A percentile compares a stretch with the other conserved stretches of the same genome.
These are phyloP conservation scores for Psilocybe sp. DNA, from an alignment of 768 basidiomycete genomes.

Conservation along the genomic window DNA sequence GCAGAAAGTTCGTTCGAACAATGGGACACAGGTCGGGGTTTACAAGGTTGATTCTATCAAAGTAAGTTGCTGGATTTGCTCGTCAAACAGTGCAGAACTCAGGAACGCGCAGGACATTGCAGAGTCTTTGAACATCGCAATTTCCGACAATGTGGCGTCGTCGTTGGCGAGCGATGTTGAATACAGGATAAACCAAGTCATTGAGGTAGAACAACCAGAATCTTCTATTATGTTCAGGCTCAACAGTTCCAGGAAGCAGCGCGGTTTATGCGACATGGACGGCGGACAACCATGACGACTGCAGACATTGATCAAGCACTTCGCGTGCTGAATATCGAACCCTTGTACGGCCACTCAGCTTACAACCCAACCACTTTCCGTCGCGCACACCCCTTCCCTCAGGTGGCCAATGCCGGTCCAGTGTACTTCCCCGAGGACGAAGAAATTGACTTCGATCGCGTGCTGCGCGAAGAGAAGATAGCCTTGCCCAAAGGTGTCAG, in stretches of 20 bases:
- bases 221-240: neutral
- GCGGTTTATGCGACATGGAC: slow-evolving; percentile 93
- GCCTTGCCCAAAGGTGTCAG: slow-evolving; percentile 74
- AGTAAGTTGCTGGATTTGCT: slow-evolving; percentile 29
- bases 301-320: slow-evolving; percentile 92
- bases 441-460: slow-evolving; percentile 94
- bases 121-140: slow-evolving; percentile 78
- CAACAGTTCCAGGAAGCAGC: slow-evolving; percentile 73
- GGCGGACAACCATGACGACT: slow-evolving; percentile 85
- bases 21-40: slow-evolving; percentile 54
- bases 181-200: slow-evolving; percentile 91
- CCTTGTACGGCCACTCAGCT: slow-evolving; percentile 82
- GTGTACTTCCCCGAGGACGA: slow-evolving; percentile 96
- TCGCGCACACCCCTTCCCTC: slow-evolving; percentile 51
- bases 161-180: slow-evolving; percentile 95
- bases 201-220: slow-evolving; percentile 60
- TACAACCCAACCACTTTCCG: slow-evolving; percentile 63
- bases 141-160: slow-evolving; percentile 78
- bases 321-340: slow-evolving; percentile 93
- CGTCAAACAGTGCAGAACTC: neutral
- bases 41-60: slow-evolving; percentile 65
- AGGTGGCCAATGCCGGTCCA: slow-evolving; percentile 53
- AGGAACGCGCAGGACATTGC: slow-evolving; percentile 72
- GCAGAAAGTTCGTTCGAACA: slow-evolving; percentile 44
- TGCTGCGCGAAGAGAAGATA: slow-evolving; percentile 84